These are phyloP conservation scores for Solanum chmielewskii DNA, from an alignment of 257 asterid species.

Conservation along the genomic window DNA sequence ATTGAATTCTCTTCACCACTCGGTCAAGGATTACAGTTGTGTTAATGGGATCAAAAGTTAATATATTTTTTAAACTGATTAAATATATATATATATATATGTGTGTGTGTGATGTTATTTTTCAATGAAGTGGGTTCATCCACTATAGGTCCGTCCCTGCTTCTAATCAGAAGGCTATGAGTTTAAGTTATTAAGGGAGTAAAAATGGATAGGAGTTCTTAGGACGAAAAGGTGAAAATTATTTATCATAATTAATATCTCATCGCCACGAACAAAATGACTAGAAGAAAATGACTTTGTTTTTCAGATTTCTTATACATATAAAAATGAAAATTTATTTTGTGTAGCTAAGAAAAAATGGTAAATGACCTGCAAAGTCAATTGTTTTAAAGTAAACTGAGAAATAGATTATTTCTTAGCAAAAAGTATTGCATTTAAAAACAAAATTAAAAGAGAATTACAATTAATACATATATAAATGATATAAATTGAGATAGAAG, in stretches of 20 bases:
- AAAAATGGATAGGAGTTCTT: not conserved
- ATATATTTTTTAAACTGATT: no score
- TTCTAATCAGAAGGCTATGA: not conserved
- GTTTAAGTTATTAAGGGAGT: not conserved
- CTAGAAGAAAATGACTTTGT: no score
- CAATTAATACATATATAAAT: not conserved
- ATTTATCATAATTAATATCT: not conserved
- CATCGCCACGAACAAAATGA: not conserved
- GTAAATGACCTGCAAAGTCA: no score
- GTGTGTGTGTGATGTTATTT: no score
- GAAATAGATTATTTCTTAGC: not conserved
- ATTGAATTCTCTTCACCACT: no score
- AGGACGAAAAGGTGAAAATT: not conserved
- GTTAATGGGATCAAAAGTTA: no score
- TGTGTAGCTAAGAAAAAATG: no score
- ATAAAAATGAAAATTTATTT: no score
- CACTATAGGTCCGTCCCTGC: no score
- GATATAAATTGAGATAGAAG: not conserved
- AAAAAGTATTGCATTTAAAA: not conserved
- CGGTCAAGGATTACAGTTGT: rapidly evolving
- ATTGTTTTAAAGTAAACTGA: not conserved
- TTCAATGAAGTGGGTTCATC: no score
- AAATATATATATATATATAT: no score
- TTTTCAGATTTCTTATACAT: no score
- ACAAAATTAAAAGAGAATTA: not conserved